Conservation (phyloP, 2,329 filamentous ascomycete genomes). For the Aspergillus tanneri region DNA sequence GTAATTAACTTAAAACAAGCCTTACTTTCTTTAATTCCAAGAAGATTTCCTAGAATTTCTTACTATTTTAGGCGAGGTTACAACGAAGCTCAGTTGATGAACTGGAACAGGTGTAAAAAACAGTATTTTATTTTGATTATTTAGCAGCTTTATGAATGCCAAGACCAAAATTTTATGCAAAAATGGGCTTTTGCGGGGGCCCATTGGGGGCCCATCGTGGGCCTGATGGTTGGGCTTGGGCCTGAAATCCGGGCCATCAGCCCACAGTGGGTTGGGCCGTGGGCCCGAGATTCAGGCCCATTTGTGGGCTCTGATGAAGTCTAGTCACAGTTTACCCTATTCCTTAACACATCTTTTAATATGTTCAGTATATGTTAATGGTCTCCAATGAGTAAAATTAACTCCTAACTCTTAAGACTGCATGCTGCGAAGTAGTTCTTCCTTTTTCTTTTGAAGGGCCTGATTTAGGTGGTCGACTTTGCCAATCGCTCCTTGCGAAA, state of each 20-base stretch:
- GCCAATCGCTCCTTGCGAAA: no score
- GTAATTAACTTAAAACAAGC: not conserved
- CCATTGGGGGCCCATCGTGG: no score
- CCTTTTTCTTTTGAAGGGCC: no score
- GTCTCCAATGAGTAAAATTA: no score
- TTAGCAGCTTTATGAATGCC: not conserved
- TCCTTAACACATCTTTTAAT: no score
- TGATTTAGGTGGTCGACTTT: no score
- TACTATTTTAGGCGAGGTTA: not conserved
- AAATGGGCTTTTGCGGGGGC: not conserved
- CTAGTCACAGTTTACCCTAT: no score
- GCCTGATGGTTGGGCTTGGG: no score
- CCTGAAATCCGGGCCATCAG: no score
- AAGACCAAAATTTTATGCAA: not conserved
- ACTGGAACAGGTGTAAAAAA: not conserved
- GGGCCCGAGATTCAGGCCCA: not conserved
- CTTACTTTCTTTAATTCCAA: not conserved
- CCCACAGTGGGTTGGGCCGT: not conserved
- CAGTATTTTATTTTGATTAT: not conserved
- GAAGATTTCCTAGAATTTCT: not conserved
- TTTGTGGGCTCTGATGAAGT: not conserved
- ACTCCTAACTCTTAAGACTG: no score
- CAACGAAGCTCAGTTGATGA: not conserved
- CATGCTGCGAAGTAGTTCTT: no score
- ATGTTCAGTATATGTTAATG: no score